Base-by-base conservation (phyloP, 768 basidiomycete genomes). In the Lyophyllum shimeji region DNA sequence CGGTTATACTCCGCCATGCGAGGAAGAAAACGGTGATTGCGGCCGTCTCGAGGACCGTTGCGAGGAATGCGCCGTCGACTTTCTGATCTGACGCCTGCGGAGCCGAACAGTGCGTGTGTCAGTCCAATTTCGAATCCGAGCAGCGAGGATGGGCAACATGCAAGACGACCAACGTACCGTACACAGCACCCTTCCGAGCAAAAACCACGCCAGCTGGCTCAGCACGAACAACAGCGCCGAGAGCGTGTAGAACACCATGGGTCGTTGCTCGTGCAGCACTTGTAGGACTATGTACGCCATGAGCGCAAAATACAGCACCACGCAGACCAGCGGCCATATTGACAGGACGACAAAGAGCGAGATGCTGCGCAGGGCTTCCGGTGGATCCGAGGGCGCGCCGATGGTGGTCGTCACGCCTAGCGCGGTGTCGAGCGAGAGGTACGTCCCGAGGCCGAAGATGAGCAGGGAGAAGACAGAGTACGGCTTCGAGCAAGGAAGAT, bases 1-100 rank as follows among this genome's bases (percentile, higher is more conserved):
- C 93, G 17, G 93, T 95, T 55, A 95, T 92, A 67, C 86, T 86
- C 70, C 78, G 77, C 95, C 95, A 96, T n/a, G 83, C 93, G 15
- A 86, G 66, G 68, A 83, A 94, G 18, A 96, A 59, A 3, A 82
- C 72, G 11, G 75, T 80, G 1, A 96, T 83, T 0, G 89, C 73
- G 0, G 81, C 85, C 0, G 91, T 91, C 66, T 96, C 92, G 45
- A 96, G 75, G 4, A 95, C 50, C 0, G 95, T 95, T 1, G 91
- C 88, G 23, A 97, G 68, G 69, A 97, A 96, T 2, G 88, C 85
- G 4, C 91, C 92, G 71, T 98, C 96, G 18, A 97, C 74, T 68
- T 85, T 89, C 27, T 71, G 69, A 54, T 81, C 76, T 17, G 92
- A 77, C 21, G 82, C 84, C 83, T 88, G 52, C 31, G 39, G n/a